Conservation (phyloP, 1,139 yeast species). For the Oligophagozyma castellii region DNA sequence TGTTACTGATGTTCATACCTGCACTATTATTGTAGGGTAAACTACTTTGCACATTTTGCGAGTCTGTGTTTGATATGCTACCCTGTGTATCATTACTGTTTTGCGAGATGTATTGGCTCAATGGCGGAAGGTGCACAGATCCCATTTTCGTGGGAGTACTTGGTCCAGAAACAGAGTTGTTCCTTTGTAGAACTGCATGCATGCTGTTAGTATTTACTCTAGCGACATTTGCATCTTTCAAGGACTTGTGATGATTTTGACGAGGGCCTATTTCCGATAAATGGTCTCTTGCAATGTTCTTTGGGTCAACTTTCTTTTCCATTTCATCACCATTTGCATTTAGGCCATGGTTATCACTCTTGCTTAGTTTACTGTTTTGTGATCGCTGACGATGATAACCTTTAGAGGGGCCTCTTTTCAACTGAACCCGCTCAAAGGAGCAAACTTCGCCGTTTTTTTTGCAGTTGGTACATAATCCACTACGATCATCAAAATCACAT, state of each 20-base stretch:
- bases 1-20: too few species aligned
- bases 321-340: conserved; percentile 25
- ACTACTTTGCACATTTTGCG: too few species aligned
- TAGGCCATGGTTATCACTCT: conserved; percentile 18
- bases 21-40: too few species aligned
- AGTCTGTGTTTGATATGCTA: too few species aligned
- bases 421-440: conserved; percentile 41
- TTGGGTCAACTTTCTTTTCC: conserved; percentile 3
- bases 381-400: too few species aligned
- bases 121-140: conserved; percentile 19
- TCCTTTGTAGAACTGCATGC: too few species aligned
- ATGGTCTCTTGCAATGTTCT: conserved; percentile 10
- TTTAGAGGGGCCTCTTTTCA: conserved; percentile 67
- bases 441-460: conserved; percentile 17
- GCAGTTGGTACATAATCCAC: conserved; percentile 18
- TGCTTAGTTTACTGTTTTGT: conserved; percentile 4
- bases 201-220: too few species aligned
- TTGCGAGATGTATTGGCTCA: conserved; percentile 19
- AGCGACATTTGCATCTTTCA: too few species aligned
- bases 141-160: conserved; percentile 7
- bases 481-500: conserved; percentile 21
- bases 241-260: conserved; percentile 6
- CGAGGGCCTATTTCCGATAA: conserved; percentile 14
- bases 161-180: too few species aligned
- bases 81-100: conserved; percentile 3